Evolutionary conservation across 169 alveolate genomes (phyloP), one percentile per base, ranked within the genome.

Genomic region (Cystoisospora suis): DNA sequence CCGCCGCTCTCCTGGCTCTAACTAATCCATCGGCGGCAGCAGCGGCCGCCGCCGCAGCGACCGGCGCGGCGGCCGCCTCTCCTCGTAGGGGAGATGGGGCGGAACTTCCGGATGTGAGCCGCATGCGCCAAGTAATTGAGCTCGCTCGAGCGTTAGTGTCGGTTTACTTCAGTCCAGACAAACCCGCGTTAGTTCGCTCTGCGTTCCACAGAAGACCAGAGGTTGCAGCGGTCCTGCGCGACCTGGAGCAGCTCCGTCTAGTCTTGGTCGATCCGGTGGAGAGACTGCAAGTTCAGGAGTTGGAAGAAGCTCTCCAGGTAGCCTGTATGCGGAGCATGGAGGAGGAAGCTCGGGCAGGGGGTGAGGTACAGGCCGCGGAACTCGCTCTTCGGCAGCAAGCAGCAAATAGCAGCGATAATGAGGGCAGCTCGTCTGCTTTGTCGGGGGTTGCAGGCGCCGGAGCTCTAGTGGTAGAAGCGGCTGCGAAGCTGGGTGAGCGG

Each of bases 381-480:
- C 77, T 12, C 34, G 77, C 77, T 32, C 2, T 65, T 36, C 38
- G 44, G 42, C 36, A n/a, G 44, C 77, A 65, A 44, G 12, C 34
- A 65, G 40, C 77, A 32, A 23, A 1, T n/a, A n/a, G 34, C 42
- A n/a, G 34, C n/a, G 77, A 12, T 4, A 65, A 44, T 44, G 77
- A 65, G 40, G 77, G 77, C 42, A n/a, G 77, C 77, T 65, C 77
- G n/a, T 65, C 77, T 0, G 77, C 77, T 27, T 17, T 65, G 38
- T n/a, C n/a, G n/a, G n/a, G n/a, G n/a, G n/a, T n/a, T n/a, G 77
- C 77, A 65, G 77, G 77, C 44, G 77, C 77, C 34, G 77, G 77
- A 7, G 77, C 77, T 1, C 34, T 65, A 7, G 77, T 65, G 40
- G 77, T 20, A 17, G 77, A 65, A 12, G 42, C 77, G n/a, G 77